Evolutionary conservation across 208 protist genomes (phyloP), one percentile per base, ranked within the genome.

Genomic region (Crithidia bombi): DNA sequence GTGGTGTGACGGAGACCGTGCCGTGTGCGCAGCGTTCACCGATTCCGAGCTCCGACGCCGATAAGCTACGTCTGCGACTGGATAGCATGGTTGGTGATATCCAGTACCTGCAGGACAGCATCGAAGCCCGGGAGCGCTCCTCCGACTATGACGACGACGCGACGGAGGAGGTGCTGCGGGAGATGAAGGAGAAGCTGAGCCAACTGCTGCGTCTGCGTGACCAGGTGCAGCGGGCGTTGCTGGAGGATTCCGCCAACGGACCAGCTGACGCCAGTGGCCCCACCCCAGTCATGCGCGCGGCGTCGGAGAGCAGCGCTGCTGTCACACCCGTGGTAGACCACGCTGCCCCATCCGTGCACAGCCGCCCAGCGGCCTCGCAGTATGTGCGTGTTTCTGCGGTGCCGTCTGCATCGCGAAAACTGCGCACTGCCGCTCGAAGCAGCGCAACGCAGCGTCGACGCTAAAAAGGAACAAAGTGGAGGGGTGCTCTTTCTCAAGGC

Each of bases 131-230:
- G 46, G 87, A 89, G 56, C 72, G 73, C 47, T 49, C 64, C n/a
- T 43, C 46, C 35, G 69, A 81, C 68, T 87, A 86, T 64, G 83
- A 92, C 71, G 84, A 85, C 61, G 84, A 89, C 30, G 85, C 82
- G 38, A 87, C 83, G 23, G 83, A 90, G 61, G 72, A 74, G 43
- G 85, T 87, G 50, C 85, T 96, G 56, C 59, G 74, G 6, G 85
- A 91, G 56, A 86, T 96, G 78, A 83, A 86, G 61, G 69, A 85
- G 25, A 96, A 94, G 68, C 76, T 96, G 23, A 83, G 83, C 46
- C 79, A 86, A 69, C 78, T 96, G 35, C 76, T 94, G n/a, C 71
- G 83, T 12, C 69, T 96, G 56, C 91, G 91, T 15, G 85, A 96
- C 54, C 83, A 86, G 57, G 81, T 96, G 54, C 86, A 88, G 33